Percentiles rank a stretch among this genome's conserved stretches.
Evolutionary conservation across 495 filamentous ascomycete genomes (phyloP).

Genomic region (Penicillium macrosclerotiorum): DNA sequence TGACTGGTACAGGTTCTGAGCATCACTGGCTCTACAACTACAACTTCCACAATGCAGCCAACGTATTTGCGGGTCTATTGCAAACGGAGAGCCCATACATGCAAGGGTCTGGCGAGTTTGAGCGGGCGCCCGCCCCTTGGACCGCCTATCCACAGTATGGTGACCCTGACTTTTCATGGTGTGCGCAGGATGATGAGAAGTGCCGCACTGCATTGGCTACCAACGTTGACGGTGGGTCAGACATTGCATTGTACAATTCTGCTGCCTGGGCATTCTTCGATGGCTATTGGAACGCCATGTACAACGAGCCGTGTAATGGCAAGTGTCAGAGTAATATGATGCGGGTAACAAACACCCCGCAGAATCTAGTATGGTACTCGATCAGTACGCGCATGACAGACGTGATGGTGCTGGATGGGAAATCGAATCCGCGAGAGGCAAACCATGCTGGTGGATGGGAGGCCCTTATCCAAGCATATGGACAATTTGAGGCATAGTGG

Average conservation of each 20-base stretch:
- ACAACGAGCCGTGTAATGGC: slow-evolving; percentile 32
- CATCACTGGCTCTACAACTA: slow-evolving; percentile 53
- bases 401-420: slow-evolving; percentile 40
- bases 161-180: slow-evolving; percentile 44
- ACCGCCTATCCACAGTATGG: slow-evolving; percentile 31
- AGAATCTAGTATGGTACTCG: slow-evolving; percentile 42
- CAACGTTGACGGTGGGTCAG: slow-evolving; percentile 38
- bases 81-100: slow-evolving; percentile 49
- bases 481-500: slow-evolving; percentile 20
- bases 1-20: slow-evolving; percentile 42
- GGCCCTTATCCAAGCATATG: slow-evolving; percentile 48
- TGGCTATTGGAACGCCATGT: slow-evolving; percentile 31
- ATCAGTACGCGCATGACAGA: slow-evolving; percentile 38
- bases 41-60: slow-evolving; percentile 46
- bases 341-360: slow-evolving; percentile 28
- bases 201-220: slow-evolving; percentile 42
- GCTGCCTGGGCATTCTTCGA: slow-evolving; percentile 56
- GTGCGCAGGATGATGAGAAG: slow-evolving; percentile 25
- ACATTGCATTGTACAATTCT: slow-evolving; percentile 54
- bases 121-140: slow-evolving; percentile 46
- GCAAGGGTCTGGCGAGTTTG: slow-evolving; percentile 35
- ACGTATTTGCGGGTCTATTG: slow-evolving; percentile 46
- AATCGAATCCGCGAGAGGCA: slow-evolving; percentile 30
- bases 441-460: slow-evolving; percentile 56
- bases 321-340: slow-evolving; percentile 47